Conservation (phyloP, 495 filamentous ascomycete genomes). For the Aspergillus panamensis region DNA sequence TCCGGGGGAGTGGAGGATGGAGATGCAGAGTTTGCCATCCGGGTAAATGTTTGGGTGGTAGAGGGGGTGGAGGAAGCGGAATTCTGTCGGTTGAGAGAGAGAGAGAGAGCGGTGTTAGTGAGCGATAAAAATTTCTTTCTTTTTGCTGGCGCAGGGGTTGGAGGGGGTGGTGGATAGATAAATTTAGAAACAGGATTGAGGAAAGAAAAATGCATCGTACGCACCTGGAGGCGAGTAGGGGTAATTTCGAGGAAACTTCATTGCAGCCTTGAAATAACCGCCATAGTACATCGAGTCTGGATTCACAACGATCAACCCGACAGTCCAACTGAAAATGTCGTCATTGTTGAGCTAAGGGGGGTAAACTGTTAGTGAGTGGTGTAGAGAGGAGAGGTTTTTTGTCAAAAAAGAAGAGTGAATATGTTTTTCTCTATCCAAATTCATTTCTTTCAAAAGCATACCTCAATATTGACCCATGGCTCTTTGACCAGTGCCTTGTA, state of each 20-base stretch:
- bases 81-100: slow-evolving; percentile 45
- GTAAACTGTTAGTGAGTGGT: neutral
- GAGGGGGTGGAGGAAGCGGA: slow-evolving; percentile 76
- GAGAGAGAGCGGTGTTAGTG: neutral
- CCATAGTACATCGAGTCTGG: slow-evolving; percentile 86
- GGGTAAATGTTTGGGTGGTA: slow-evolving; percentile 93
- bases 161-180: neutral
- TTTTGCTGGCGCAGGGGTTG: neutral
- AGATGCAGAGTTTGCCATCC: slow-evolving; percentile 91
- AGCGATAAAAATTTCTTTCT: neutral
- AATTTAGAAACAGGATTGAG: neutral
- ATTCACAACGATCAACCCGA: slow-evolving; percentile 90
- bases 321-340: slow-evolving; percentile 79
- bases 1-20: slow-evolving; percentile 88
- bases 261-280: slow-evolving; percentile 85
- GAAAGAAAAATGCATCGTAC: slow-evolving; percentile 3
- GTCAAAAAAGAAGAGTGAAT: neutral
- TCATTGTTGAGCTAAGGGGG: slow-evolving; percentile 60
- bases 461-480: slow-evolving; percentile 90
- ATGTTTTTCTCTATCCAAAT: neutral
- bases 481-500: slow-evolving; percentile 78
- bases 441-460: slow-evolving; percentile 33
- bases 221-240: slow-evolving; percentile 78
- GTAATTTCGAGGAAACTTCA: slow-evolving; percentile 87
- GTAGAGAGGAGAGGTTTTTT: neutral